These are phyloP conservation scores for Mrakia frigida DNA, from an alignment of 768 basidiomycete genomes.

Conservation along the genomic window DNA sequence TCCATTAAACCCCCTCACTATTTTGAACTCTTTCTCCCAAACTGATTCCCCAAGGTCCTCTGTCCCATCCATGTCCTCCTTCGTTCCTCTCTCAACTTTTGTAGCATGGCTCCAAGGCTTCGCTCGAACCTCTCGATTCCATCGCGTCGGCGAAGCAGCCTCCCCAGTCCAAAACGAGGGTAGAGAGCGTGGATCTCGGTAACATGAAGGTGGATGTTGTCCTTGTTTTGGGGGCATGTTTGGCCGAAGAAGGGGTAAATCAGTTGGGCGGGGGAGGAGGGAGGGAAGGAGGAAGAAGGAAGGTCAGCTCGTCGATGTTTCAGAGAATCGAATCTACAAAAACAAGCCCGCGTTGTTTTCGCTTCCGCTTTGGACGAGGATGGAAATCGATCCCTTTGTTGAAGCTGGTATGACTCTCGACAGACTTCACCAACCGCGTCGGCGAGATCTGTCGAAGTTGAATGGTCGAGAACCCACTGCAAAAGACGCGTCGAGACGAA, in stretches of 20 bases:
- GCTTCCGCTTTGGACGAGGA: slow-evolving; percentile 41
- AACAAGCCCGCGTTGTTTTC: not conserved
- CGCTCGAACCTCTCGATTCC: slow-evolving; percentile 49
- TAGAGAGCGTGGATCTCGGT: slow-evolving; percentile 37
- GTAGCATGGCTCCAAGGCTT: slow-evolving; percentile 48
- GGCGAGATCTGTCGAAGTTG: slow-evolving; percentile 50
- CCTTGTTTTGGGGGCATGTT: not conserved
- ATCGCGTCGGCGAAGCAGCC: slow-evolving; percentile 49
- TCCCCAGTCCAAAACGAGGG: slow-evolving; percentile 52
- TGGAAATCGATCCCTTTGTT: slow-evolving; percentile 52
- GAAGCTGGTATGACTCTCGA: slow-evolving; percentile 41
- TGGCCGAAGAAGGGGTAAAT: too few relatives aligned
- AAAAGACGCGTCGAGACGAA: not conserved
- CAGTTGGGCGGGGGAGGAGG: not conserved
- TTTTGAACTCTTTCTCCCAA: slow-evolving; percentile 6
- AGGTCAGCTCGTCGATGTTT: not conserved
- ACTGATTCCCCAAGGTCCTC: not conserved
- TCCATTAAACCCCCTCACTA: not conserved
- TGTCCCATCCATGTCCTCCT: slow-evolving; percentile 1
- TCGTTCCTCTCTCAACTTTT: not conserved
- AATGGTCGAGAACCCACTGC: slow-evolving; percentile 46
- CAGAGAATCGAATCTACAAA: not conserved
- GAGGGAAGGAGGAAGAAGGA: not conserved
- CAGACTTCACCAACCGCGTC: slow-evolving; percentile 55
- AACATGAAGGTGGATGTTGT: slow-evolving; percentile 27